These are phyloP conservation scores for Plasmopara halstedii DNA, from an alignment of 352 stramenopile species.

Conservation along the genomic window DNA sequence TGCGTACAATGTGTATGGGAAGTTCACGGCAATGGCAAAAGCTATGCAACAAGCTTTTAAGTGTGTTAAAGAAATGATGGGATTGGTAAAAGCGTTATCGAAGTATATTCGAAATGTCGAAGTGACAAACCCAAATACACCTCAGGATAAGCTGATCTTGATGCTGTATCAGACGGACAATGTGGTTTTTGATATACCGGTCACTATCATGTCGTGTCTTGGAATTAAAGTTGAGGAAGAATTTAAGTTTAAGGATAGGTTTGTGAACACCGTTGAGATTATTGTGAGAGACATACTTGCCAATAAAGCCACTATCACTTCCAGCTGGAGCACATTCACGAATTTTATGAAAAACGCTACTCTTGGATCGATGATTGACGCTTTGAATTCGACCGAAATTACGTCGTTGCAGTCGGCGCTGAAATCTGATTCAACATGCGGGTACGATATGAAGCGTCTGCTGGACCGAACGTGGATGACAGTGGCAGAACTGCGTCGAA, in stretches of 20 bases:
- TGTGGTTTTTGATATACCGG: slow-evolving; percentile 35
- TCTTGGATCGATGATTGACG: slow-evolving; percentile 13
- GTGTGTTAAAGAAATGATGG: slow-evolving; percentile 34
- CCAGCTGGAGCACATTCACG: slow-evolving; percentile 23
- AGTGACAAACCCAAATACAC: slow-evolving; percentile 19
- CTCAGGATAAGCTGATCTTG: slow-evolving; percentile 27
- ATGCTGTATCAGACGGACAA: slow-evolving; percentile 42
- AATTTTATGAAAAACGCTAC: slow-evolving; percentile 28
- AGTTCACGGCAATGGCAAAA: slow-evolving; percentile 25
- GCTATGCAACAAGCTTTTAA: slow-evolving; percentile 24
- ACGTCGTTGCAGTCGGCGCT: slow-evolving; percentile 21
- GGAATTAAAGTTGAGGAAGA: slow-evolving; percentile 21
- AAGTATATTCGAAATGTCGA: slow-evolving; percentile 30
- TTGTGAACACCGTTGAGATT: slow-evolving; percentile 28
- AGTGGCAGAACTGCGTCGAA: slow-evolving; percentile 19
- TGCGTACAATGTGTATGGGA: slow-evolving; percentile 18
- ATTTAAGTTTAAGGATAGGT: slow-evolving; percentile 23
- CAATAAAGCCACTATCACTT: slow-evolving; percentile 27
- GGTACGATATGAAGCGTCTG: slow-evolving; percentile 26
- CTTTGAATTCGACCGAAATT: slow-evolving; percentile 19
- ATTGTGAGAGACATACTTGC: slow-evolving; percentile 30
- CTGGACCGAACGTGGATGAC: slow-evolving; percentile 28
- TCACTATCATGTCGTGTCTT: slow-evolving; percentile 33
- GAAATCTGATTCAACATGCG: slow-evolving; percentile 23
- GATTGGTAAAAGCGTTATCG: slow-evolving; percentile 24